Base-by-base conservation (phyloP, 2,329 filamentous ascomycete species). In the Botrytis galanthina region DNA sequence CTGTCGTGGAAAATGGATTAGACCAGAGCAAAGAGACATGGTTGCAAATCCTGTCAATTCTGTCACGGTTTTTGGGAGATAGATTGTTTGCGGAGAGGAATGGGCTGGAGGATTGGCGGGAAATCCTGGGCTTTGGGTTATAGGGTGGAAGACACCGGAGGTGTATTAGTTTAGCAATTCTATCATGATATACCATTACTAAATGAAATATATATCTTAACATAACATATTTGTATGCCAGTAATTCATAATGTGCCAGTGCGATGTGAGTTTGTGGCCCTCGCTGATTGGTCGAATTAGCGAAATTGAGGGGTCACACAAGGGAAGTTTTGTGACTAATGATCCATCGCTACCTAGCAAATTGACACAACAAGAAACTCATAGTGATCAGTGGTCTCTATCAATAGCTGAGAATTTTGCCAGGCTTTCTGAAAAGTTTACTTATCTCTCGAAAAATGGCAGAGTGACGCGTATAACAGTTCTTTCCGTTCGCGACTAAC, bases 141-240 rank as follows among this genome's bases (percentile, higher is more conserved):
- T 2, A 29, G 14, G 51, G 14, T 54, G 26, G n/a, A 16, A n/a
- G 10, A n/a, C 1, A 16, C 0, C 12, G 7, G 4, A 12, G 1
- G 14, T 51, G 48, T 51, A n/a, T 10, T 26, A 51, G 10, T 14
- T 51, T 51, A 14, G 48, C 10, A 51, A 51, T n/a, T 12, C 26
- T n/a, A 51, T 51, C 22, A 51, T n/a, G 10, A 51, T 4, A 26
- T 6, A 14, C 14, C 4, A 12, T 51, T 12, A 46, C 10, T 3
- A n/a, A n/a, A 14, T 14, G n/a, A n/a, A 51, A n/a, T n/a, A 5
- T 14, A 3, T 6, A n/a, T 51, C 10, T 51, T n/a, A 51, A 51
- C 22, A 51, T 26, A n/a, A 54, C 5, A 29, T 16, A 7, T 16
- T 0, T 54, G 12, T 29, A 16, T 54, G 14, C 51, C 2, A 8